These are phyloP conservation scores for Paraconiothyrium sp. DNA, from an alignment of 2,329 filamentous ascomycete genomes.

Conservation along the genomic window DNA sequence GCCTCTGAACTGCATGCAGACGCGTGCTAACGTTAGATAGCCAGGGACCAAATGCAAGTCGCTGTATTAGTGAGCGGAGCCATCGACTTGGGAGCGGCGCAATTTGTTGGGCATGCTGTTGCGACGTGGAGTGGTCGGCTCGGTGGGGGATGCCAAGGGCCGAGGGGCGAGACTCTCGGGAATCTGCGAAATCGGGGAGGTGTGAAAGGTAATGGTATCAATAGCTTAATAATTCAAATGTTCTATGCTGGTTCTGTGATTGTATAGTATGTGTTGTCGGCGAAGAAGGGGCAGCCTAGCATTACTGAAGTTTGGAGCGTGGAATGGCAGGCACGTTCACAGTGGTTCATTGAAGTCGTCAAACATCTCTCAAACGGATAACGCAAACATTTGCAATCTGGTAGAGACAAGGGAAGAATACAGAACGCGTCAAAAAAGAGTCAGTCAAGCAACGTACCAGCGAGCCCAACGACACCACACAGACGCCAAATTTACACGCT, in stretches of 20 bases:
- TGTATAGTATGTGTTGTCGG: neutral
- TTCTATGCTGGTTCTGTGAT: neutral
- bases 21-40: neutral
- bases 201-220: neutral
- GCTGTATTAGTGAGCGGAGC: constrained; percentile 2
- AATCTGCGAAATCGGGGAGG: constrained; percentile 6
- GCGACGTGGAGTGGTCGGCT: neutral
- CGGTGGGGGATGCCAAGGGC: constrained; percentile 2
- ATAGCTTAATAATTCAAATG: neutral
- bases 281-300: neutral
- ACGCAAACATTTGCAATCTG: neutral
- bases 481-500: neutral
- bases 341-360: neutral
- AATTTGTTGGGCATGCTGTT: constrained; percentile 6
- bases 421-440: neutral
- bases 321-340: no score
- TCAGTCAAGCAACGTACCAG: neutral
- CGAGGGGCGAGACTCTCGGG: constrained; percentile 7
- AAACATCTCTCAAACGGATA: neutral
- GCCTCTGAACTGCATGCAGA: neutral
- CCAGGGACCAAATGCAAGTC: constrained; percentile 10
- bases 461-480: neutral
- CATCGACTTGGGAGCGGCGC: constrained; percentile 3
- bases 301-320: neutral
- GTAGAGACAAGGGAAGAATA: neutral